Evolutionary conservation across 805 yeast genomes (phyloP).

Genomic region (Wickerhamiella hasegawae): DNA sequence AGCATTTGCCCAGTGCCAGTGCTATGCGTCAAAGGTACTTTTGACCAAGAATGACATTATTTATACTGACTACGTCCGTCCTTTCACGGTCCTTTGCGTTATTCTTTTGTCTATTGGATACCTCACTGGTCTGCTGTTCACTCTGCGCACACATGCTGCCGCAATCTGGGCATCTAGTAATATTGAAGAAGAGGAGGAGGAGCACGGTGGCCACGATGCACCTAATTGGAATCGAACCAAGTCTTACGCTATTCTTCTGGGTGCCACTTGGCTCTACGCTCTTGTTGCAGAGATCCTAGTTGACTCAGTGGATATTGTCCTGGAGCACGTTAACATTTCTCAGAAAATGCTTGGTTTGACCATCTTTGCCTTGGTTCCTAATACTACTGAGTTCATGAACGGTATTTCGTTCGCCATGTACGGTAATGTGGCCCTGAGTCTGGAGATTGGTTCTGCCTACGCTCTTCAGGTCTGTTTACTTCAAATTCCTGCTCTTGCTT

Average conservation of each 20-base stretch:
- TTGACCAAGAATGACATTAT: constrained; percentile 45
- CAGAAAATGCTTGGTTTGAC: constrained; percentile 89
- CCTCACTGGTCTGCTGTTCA: constrained; percentile 77
- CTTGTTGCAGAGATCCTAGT: constrained; percentile 88
- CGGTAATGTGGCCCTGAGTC: constrained; percentile 88
- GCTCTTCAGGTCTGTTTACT: constrained; percentile 88
- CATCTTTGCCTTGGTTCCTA: constrained; percentile 89
- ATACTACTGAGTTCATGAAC: constrained; percentile 89
- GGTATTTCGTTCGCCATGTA: constrained; percentile 93
- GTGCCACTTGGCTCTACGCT: constrained; percentile 80
- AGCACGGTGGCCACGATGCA: constrained; percentile 74
- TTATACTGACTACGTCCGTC: constrained; percentile 54
- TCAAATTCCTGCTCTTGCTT: constrained; percentile 81
- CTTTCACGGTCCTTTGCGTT: constrained; percentile 72
- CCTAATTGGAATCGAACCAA: constrained; percentile 91
- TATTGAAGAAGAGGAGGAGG: constrained; percentile 24
- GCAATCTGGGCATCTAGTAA: constrained; percentile 77
- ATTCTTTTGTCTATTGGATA: constrained; percentile 68
- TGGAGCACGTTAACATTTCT: constrained; percentile 60
- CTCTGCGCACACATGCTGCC: constrained; percentile 91
- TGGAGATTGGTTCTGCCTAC: constrained; percentile 97
- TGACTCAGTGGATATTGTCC: constrained; percentile 79
- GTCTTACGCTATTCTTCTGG: constrained; percentile 64
- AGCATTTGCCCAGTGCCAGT: constrained; percentile 16
- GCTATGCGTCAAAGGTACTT: constrained; percentile 56